Base-by-base conservation (phyloP, 495 filamentous ascomycete species). In the Sporormia fimetaria region DNA sequence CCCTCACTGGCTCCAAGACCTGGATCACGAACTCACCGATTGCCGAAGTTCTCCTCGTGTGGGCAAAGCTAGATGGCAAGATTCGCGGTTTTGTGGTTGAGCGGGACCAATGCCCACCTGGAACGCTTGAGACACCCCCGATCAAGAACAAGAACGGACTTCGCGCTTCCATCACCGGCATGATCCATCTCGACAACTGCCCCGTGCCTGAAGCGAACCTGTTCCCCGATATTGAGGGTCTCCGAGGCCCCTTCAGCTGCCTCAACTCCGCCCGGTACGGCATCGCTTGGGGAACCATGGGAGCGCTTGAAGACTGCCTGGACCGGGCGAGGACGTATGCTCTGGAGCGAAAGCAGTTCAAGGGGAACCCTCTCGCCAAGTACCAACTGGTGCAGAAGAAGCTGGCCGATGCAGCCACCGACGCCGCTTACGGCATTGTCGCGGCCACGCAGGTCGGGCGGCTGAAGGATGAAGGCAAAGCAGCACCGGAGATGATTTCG, bases 381-480 rank as follows among this genome's bases (percentile, higher is more conserved):
- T 98, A 96, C 52, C 90, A 98, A 62, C 73, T 98, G n/a, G 73
- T 98, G 27, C 90, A 98, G 67, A 95, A 94, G 75, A 98, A 98
- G 66, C 66, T 98, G 44, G 80, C 87, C 0, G 87, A 96, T 58
- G 90, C 88, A 10, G 70, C 73, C 6, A 95, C 92, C 0, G 90
- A 96, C 62, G 83, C 82, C 10, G 78, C 87, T 1, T 98, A 83
- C 57, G 90, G 90, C 3, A 80, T 81, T 7, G 58, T 93, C 30
- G 90, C 88, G 3, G 78, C 83, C 0, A 73, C 79, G 26, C 90
- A 98, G 60, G 87, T 95, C 29, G 90, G 88, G 27, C 66, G 92
- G 45, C 71, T 98, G 11, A 95, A 94, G 69, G 90, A 96, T 56
- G 74, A 82, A 55, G 87, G 87, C 11, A 80, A 84, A 61, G 71